A percentile compares a stretch with the other conserved stretches of the same genome.
These are phyloP conservation scores for Spinacia oleracea DNA, from an alignment of 179 eudicot genomes.

Conservation along the genomic window DNA sequence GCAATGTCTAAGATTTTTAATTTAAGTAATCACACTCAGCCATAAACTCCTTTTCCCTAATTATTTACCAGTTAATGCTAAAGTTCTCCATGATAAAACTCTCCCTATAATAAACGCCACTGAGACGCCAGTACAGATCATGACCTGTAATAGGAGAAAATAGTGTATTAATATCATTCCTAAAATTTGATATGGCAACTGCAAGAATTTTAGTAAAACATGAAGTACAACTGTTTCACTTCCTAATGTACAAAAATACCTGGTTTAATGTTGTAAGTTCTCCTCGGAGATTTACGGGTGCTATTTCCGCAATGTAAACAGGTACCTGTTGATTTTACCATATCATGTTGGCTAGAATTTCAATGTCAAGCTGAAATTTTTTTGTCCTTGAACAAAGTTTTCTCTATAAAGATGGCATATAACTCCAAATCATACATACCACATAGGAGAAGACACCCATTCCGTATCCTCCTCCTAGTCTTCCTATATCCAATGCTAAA, in stretches of 20 bases:
- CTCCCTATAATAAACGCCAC: conserved; percentile 76
- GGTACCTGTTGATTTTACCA: conserved; percentile 62
- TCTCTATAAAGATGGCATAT: not conserved
- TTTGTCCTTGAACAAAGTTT: not conserved
- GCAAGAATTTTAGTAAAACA: not conserved
- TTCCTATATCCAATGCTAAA: conserved; percentile 63
- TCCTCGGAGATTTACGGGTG: conserved; percentile 86
- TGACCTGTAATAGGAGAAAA: conserved; percentile 44
- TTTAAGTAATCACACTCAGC: no score
- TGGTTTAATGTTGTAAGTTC: conserved; percentile 83
- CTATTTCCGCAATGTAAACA: conserved; percentile 86
- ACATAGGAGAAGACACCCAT: conserved; percentile 91
- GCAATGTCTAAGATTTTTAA: not conserved
- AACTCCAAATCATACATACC: conserved; percentile 39
- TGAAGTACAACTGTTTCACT: not conserved
- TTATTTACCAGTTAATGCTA: conserved; percentile 70
- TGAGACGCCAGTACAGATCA: conserved; percentile 77
- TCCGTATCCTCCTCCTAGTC: conserved; percentile 90
- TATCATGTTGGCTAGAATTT: not conserved
- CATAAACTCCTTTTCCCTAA: no score
- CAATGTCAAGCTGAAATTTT: not conserved
- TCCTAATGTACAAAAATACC: conserved; percentile 38
- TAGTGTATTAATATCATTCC: not conserved
- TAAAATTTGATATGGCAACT: not conserved
- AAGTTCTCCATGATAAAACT: conserved; percentile 67